Evolutionary conservation across 306 rosid species (phyloP).

Genomic region (Prunus salicina): DNA sequence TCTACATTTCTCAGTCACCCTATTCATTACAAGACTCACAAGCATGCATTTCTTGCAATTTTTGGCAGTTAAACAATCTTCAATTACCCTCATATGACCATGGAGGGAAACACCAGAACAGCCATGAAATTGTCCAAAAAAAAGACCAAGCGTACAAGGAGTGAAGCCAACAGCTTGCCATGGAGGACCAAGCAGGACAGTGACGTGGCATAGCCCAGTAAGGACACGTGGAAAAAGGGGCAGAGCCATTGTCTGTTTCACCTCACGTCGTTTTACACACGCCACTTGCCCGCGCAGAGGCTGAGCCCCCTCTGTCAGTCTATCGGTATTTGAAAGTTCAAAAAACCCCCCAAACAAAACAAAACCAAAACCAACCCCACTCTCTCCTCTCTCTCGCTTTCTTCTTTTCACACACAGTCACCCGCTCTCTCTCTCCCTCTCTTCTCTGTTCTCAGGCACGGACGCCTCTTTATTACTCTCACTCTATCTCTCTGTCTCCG

Average conservation of each 20-base stretch:
- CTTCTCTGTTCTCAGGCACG: background rate
- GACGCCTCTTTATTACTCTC: conserved; percentile 4
- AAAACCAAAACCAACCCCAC: background rate
- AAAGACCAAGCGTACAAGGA: background rate
- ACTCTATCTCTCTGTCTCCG: conserved; percentile 7
- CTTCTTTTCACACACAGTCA: conserved; percentile 1
- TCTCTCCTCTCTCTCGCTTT: background rate
- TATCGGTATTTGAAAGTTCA: conserved; percentile 59
- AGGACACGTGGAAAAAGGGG: background rate
- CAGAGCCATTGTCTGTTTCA: background rate
- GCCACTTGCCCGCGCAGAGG: conserved; percentile 42
- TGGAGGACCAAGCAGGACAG: background rate
- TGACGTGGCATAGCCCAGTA: background rate
- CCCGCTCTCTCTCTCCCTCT: conserved; percentile 6
- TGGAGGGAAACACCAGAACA: background rate
- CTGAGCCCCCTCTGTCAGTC: conserved; percentile 8
- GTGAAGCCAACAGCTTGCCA: background rate
- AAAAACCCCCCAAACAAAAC: conserved; percentile 30
- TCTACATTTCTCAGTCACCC: too few species aligned
- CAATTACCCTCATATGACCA: background rate
- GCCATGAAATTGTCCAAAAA: background rate
- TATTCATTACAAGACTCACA: background rate
- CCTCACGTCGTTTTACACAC: background rate
- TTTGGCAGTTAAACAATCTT: too few species aligned
- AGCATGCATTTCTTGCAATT: background rate